Evolutionary conservation across 257 asterid species (phyloP).

Genomic region (Fraxinus cuspidata): DNA sequence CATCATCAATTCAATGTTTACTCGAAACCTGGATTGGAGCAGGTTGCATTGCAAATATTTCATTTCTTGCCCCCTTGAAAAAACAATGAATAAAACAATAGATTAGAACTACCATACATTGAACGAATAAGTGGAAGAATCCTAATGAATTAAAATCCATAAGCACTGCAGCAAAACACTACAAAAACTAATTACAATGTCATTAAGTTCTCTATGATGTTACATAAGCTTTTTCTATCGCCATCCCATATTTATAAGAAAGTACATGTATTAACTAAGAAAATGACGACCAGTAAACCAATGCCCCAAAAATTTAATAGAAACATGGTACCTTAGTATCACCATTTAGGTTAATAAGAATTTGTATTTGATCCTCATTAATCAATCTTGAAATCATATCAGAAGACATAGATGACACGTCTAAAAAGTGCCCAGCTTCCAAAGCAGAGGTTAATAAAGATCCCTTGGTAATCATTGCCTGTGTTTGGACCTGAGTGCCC

Average conservation of each 20-base stretch:
- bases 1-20: too few species aligned
- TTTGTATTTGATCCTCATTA: constrained; percentile 85
- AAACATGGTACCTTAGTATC: constrained; percentile 73
- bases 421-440: constrained; percentile 88
- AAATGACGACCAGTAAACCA: constrained; percentile 4
- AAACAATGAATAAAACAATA: neutral
- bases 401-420: constrained; percentile 90
- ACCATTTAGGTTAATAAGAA: constrained; percentile 95
- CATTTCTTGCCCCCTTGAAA: constrained; percentile 94
- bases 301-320: constrained; percentile 7
- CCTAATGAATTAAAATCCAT: neutral
- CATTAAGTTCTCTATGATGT: neutral
- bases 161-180: neutral
- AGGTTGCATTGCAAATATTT: constrained; percentile 98
- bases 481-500: too few species aligned
- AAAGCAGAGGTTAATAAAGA: too few species aligned
- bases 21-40: constrained; percentile 99
- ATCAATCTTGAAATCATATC: constrained; percentile 91
- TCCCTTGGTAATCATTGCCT: too few species aligned
- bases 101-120: constrained; percentile 10
- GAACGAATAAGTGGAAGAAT: constrained; percentile 5
- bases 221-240: neutral
- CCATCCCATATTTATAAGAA: neutral
- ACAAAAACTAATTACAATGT: constrained; percentile 22
- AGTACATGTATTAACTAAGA: neutral